Evolutionary conservation across 2,329 filamentous ascomycete genomes (phyloP).

Genomic region (Scytalidium lignicola): DNA sequence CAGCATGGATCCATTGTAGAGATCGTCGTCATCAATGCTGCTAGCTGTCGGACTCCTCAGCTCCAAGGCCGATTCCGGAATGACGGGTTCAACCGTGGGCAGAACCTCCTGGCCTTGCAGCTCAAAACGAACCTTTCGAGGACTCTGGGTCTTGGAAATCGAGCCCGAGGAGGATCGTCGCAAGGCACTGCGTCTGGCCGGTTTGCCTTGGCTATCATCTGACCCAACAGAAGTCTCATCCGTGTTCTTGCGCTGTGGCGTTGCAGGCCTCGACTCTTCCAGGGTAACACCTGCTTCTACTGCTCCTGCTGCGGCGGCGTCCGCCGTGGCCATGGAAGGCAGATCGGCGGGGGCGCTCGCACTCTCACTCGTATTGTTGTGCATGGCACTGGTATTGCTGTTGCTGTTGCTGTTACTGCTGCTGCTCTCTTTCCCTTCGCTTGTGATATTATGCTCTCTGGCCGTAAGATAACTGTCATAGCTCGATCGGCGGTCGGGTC

Average conservation of each 20-base stretch:
- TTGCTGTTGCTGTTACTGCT: not conserved
- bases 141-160: conserved; percentile 39
- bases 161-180: conserved; percentile 49
- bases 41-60: conserved; percentile 9
- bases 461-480: conserved; percentile 8
- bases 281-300: conserved; percentile 14
- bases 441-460: conserved; percentile 3
- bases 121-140: conserved; percentile 59
- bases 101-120: conserved; percentile 56
- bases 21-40: conserved; percentile 21
- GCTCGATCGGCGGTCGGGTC: conserved; percentile 20
- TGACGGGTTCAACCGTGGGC: conserved; percentile 49
- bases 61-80: conserved; percentile 6
- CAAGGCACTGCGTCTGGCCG: conserved; percentile 49
- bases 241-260: conserved; percentile 24
- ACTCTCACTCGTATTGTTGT: not conserved
- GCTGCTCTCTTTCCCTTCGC: conserved; percentile 12
- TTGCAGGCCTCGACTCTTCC: conserved; percentile 16
- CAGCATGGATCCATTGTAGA: conserved; percentile 24
- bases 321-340: not conserved
- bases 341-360: not conserved
- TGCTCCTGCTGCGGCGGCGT: not conserved
- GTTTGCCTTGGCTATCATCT: conserved; percentile 43
- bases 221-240: conserved; percentile 41
- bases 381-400: not conserved